Conservation (phyloP, 495 filamentous ascomycete genomes). For the Pyrenula aspistea region DNA sequence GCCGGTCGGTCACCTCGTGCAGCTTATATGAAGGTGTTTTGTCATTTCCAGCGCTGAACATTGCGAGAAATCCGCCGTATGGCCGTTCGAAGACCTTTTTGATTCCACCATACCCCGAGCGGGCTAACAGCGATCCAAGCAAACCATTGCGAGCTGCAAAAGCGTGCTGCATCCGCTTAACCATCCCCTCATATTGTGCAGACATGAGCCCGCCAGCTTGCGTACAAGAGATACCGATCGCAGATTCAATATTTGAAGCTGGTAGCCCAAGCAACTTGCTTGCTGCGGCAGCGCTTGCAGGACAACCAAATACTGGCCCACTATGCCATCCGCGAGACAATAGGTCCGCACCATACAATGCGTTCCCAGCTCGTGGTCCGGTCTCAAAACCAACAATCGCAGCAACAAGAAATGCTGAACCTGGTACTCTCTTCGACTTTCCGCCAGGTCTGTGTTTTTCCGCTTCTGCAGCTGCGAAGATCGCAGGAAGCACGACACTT, state of each 20-base stretch:
- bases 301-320: constrained; percentile 26
- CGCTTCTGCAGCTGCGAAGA: constrained; percentile 20
- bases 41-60: constrained; percentile 21
- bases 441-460: background rate
- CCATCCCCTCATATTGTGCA: constrained; percentile 23
- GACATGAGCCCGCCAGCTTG: constrained; percentile 22
- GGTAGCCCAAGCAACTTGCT: constrained; percentile 19
- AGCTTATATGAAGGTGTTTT: constrained; percentile 16
- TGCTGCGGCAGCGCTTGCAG: constrained; percentile 21
- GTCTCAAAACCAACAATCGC: constrained; percentile 24
- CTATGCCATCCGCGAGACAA: constrained; percentile 23
- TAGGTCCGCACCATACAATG: constrained; percentile 16
- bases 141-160: constrained; percentile 27
- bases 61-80: constrained; percentile 30
- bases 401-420: constrained; percentile 16
- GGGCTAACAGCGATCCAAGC: constrained; percentile 23
- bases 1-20: constrained; percentile 18
- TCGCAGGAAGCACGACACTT: constrained; percentile 18
- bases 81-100: constrained; percentile 28
- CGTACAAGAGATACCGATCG: constrained; percentile 12
- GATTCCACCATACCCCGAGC: constrained; percentile 27
- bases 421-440: background rate
- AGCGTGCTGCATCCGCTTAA: constrained; percentile 30
- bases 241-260: constrained; percentile 10
- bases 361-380: constrained; percentile 22